These are phyloP conservation scores for Yamagishiella unicocca DNA, from an alignment of 139 green algal species.

Conservation along the genomic window DNA sequence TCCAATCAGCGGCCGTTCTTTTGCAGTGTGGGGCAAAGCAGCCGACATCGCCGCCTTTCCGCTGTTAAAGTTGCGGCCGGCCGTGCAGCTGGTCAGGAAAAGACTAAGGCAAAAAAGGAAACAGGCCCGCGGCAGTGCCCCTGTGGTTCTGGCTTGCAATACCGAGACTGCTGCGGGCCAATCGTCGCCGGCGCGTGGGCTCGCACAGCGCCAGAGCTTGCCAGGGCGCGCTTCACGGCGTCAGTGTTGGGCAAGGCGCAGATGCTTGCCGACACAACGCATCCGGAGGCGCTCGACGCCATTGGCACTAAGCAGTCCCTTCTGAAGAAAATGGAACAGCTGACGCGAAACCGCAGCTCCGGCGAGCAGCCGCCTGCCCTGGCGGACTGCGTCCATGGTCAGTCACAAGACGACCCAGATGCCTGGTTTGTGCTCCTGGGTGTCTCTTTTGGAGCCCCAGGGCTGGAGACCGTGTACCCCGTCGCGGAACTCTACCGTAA, in stretches of 20 bases:
- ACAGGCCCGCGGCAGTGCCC: neutral
- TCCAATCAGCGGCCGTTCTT: no score
- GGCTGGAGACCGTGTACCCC: neutral
- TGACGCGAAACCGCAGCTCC: neutral
- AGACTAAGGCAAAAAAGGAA: neutral
- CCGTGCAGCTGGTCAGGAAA: neutral
- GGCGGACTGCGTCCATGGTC: neutral
- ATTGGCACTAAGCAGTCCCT: constrained; percentile 43
- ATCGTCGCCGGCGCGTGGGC: constrained; percentile 48
- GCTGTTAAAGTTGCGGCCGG: neutral
- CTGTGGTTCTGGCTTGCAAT: constrained; percentile 4
- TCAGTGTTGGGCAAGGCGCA: neutral
- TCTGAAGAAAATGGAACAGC: neutral
- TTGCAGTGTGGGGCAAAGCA: no score
- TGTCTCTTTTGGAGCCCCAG: neutral
- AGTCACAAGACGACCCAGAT: neutral
- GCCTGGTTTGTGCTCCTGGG: constrained; percentile 14
- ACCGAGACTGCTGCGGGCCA: constrained; percentile 30
- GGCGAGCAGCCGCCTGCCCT: neutral
- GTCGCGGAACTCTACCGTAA: constrained; percentile 38
- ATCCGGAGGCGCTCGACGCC: constrained; percentile 39
- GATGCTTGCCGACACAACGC: constrained; percentile 43
- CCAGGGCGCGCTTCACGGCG: constrained; percentile 42
- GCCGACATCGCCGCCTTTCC: neutral
- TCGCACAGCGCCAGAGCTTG: constrained; percentile 40